These are phyloP conservation scores for Pseudohyphozyma bogoriensis DNA, from an alignment of 768 basidiomycete species.

Conservation along the genomic window DNA sequence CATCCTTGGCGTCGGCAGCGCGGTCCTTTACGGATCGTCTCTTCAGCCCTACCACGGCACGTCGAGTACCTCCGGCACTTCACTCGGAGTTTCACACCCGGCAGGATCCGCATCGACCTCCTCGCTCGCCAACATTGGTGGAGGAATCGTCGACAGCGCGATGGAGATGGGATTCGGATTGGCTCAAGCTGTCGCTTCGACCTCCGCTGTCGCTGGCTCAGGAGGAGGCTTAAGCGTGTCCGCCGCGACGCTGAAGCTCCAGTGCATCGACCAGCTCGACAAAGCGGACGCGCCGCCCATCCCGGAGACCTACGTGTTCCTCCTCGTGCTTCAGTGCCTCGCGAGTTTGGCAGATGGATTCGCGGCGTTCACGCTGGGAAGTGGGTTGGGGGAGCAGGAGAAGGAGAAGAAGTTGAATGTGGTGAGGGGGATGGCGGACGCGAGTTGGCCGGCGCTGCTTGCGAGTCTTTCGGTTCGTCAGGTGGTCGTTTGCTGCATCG, in stretches of 20 bases:
- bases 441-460: slow-evolving; percentile 84
- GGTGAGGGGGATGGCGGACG: slow-evolving; percentile 70
- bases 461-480: slow-evolving; percentile 66
- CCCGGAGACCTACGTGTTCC: slow-evolving; percentile 86
- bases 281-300: slow-evolving; percentile 90
- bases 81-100: too few relatives aligned
- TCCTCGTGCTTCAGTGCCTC: slow-evolving; percentile 80
- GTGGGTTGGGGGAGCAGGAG: slow-evolving; percentile 48
- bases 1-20: slow-evolving; percentile 57
- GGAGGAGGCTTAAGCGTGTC: not conserved
- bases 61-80: not conserved
- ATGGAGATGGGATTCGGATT: slow-evolving; percentile 25
- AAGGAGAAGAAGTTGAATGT: too few relatives aligned
- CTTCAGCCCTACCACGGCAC: slow-evolving; percentile 39
- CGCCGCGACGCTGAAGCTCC: slow-evolving; percentile 20
- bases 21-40: slow-evolving; percentile 75
- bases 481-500: too few relatives aligned
- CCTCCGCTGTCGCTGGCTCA: not conserved
- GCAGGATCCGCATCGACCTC: not conserved
- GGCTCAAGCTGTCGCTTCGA: slow-evolving; percentile 11
- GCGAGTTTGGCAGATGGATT: slow-evolving; percentile 79
- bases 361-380: slow-evolving; percentile 58
- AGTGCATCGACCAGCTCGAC: slow-evolving; percentile 87
- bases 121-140: not conserved
- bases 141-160: slow-evolving; percentile 22